Evolutionary conservation across 495 filamentous ascomycete species (phyloP).

Genomic region (Tetracladium marchalianum): DNA sequence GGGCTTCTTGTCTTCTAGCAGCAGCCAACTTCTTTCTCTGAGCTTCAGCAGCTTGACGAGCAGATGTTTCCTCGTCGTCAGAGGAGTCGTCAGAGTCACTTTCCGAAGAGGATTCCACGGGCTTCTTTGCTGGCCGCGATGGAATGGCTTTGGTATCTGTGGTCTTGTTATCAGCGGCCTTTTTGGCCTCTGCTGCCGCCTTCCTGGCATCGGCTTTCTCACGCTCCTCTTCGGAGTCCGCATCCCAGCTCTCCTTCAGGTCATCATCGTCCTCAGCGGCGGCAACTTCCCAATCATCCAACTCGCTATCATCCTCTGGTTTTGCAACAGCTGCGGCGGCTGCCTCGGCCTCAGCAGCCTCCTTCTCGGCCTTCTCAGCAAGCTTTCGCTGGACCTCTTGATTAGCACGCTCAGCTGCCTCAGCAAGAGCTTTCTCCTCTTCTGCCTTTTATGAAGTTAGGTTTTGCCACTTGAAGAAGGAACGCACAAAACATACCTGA

Average conservation of each 20-base stretch:
- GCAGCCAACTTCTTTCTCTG: conserved; percentile 80
- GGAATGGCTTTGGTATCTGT: conserved; percentile 25
- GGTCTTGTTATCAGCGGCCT: too few relatives aligned
- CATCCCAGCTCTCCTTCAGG: conserved; percentile 94
- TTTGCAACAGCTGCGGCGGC: conserved; percentile 45
- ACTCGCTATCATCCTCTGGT: conserved; percentile 43
- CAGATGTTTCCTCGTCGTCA: conserved; percentile 61
- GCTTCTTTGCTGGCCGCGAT: conserved; percentile 22
- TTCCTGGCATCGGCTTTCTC: conserved; percentile 33
- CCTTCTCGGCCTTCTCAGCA: conserved; percentile 49
- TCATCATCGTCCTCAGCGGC: conserved; percentile 63
- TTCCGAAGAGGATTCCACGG: conserved; percentile 11
- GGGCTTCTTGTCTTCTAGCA: conserved; percentile 77
- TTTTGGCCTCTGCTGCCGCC: conserved; percentile 10
- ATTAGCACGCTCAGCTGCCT: conserved; percentile 58
- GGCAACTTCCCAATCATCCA: conserved; percentile 84
- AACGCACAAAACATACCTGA: conserved; percentile 13
- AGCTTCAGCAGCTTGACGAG: conserved; percentile 55
- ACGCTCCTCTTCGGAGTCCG: conserved; percentile 69
- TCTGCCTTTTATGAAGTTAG: conserved; percentile 41
- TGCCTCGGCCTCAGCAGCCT: conserved; percentile 46
- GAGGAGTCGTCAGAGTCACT: conserved; percentile 24
- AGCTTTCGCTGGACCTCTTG: conserved; percentile 54
- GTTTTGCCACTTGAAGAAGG: conserved; percentile 1
- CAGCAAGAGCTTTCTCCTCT: conserved; percentile 56